Conservation (phyloP, 306 rosid genomes). For the Casuarina glauca region DNA sequence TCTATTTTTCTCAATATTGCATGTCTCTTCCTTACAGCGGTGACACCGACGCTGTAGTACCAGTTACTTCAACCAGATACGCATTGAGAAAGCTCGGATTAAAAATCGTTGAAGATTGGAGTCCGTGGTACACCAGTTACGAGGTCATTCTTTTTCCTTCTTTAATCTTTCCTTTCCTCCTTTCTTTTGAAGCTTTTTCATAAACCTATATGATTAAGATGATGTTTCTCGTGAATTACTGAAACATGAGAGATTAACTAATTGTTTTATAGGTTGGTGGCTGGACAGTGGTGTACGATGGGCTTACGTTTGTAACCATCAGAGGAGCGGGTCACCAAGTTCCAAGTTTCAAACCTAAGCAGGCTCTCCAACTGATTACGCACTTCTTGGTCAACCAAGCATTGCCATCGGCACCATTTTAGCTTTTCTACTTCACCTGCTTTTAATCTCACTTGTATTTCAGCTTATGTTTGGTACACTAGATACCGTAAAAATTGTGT, state of each 20-base stretch:
- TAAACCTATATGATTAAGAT: no score
- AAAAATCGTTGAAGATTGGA: conserved; percentile 41
- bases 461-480: neutral
- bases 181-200: neutral
- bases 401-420: conserved; percentile 38
- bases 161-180: neutral
- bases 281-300: conserved; percentile 46
- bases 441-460: neutral
- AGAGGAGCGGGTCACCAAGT: conserved; percentile 58
- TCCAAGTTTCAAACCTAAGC: conserved; percentile 38
- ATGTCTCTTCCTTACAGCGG: conserved; percentile 30
- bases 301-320: conserved; percentile 45
- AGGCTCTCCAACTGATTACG: conserved; percentile 32
- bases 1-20: neutral
- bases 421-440: neutral
- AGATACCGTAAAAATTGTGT: no score
- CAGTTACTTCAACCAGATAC: conserved; percentile 48
- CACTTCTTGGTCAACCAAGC: conserved; percentile 33
- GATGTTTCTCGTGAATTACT: neutral
- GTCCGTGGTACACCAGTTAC: conserved; percentile 41
- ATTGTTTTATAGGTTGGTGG: conserved; percentile 44
- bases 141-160: conserved; percentile 27
- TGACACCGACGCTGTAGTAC: conserved; percentile 52
- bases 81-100: conserved; percentile 47
- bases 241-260: neutral